These are phyloP conservation scores for Oxyria digyna DNA, from an alignment of 148 eudicot genomes.

Conservation along the genomic window DNA sequence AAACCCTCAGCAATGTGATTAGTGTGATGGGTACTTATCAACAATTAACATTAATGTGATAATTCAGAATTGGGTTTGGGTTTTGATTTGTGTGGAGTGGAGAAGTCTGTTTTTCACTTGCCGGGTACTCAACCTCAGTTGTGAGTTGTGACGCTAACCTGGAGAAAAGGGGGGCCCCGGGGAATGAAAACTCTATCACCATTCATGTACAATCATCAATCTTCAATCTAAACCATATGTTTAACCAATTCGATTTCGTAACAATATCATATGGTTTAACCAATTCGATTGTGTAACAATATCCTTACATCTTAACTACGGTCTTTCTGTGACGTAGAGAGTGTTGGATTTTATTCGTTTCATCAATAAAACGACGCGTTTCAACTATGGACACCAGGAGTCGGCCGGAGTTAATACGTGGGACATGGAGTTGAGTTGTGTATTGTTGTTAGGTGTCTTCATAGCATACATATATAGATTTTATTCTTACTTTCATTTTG, in stretches of 20 bases:
- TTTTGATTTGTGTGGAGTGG: not conserved
- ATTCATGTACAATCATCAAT: not conserved
- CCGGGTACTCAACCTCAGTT: not conserved
- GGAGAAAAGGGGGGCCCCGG: not conserved
- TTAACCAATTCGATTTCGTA: not conserved
- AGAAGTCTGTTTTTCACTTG: constrained; percentile 6
- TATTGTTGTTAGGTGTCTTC: no score
- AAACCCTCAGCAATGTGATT: not conserved
- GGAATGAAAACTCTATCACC: not conserved
- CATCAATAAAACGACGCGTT: no score
- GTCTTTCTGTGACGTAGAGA: no score
- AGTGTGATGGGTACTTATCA: constrained; percentile 4
- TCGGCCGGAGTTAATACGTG: no score
- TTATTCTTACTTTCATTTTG: no score
- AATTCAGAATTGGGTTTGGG: not conserved
- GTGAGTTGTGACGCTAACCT: not conserved
- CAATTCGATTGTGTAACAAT: no score
- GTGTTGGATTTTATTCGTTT: no score
- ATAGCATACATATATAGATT: no score
- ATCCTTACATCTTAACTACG: no score
- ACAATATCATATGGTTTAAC: not conserved
- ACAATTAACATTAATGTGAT: not conserved
- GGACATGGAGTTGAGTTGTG: no score
- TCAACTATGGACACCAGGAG: no score
- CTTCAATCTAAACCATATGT: no score